phyloP scores from a whole-genome alignment of 2,329 filamentous ascomycete genomes.

The Cadophora luteo-olivacea region DNA sequence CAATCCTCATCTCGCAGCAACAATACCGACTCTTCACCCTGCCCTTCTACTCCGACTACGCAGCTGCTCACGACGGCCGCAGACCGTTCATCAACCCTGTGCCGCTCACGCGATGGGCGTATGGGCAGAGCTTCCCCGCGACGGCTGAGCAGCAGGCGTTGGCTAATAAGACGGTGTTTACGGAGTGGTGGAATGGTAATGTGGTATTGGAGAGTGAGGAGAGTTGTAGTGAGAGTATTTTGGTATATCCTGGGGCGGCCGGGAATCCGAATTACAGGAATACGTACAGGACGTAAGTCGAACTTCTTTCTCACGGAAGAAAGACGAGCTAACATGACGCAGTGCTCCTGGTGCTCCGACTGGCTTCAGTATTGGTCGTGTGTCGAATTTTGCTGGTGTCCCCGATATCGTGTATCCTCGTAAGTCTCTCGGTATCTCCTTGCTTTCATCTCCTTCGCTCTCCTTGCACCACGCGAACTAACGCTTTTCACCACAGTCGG shows the following conservation, averaged over 20 bases:
- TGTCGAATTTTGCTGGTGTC: constrained; percentile 55
- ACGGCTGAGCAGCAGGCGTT: constrained; percentile 51
- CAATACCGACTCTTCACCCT: constrained; percentile 53
- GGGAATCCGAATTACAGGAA: constrained; percentile 53
- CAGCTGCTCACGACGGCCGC: constrained; percentile 51
- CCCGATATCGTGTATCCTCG: constrained; percentile 55
- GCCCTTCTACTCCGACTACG: constrained; percentile 58
- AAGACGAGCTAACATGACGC: background rate
- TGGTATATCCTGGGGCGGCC: constrained; percentile 54
- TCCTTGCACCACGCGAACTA: background rate
- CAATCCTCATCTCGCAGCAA: constrained; percentile 54
- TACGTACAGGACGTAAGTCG: constrained; percentile 44
- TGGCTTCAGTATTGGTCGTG: constrained; percentile 51
- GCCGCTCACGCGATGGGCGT: constrained; percentile 55
- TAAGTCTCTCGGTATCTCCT: constrained; percentile 19
- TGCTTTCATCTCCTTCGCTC: background rate
- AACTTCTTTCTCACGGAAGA: background rate
- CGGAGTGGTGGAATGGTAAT: constrained; percentile 53
- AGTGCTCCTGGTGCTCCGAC: constrained; percentile 52
- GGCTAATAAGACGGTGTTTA: constrained; percentile 57
- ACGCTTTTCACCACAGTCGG: constrained; percentile 31
- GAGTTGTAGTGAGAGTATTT: constrained; percentile 56
- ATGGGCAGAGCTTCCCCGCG: constrained; percentile 49
- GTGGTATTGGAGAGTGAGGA: constrained; percentile 50
- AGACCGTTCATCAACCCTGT: constrained; percentile 57